These are phyloP conservation scores for Phoma sp. DNA, from an alignment of 2,329 filamentous ascomycete species.

Conservation along the genomic window DNA sequence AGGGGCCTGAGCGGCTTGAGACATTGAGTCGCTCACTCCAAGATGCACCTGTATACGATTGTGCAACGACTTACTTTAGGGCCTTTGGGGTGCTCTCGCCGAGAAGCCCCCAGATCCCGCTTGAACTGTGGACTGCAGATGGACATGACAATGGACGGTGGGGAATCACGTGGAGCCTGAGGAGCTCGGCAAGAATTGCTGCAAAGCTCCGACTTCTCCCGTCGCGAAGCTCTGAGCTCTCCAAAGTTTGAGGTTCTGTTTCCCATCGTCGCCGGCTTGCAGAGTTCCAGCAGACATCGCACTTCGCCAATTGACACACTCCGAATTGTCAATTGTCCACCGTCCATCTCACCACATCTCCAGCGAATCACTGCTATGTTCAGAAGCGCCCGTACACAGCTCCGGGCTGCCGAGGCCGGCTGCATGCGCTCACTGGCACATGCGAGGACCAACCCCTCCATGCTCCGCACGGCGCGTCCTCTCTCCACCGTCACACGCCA, in stretches of 20 bases:
- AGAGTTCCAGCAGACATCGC: slow-evolving; percentile 8
- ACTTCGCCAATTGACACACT: slow-evolving; percentile 16
- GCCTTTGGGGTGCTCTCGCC: not conserved
- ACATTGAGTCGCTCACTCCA: too few relatives aligned
- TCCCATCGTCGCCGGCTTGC: slow-evolving; percentile 3
- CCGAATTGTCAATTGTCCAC: not conserved
- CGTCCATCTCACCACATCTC: slow-evolving; percentile 3
- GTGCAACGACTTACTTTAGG: too few relatives aligned
- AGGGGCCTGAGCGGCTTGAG: too few relatives aligned
- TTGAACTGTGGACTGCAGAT: too few relatives aligned
- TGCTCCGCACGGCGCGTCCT: slow-evolving; percentile 30
- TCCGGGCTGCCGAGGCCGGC: slow-evolving; percentile 45
- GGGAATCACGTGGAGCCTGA: not conserved
- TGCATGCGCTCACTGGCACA: slow-evolving; percentile 43
- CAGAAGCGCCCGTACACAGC: slow-evolving; percentile 39
- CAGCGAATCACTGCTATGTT: slow-evolving; percentile 38
- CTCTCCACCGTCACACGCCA: slow-evolving; percentile 37
- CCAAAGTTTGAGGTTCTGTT: slow-evolving; percentile 9
- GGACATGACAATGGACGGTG: not conserved
- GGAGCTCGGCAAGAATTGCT: not conserved
- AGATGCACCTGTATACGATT: too few relatives aligned
- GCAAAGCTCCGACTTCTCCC: slow-evolving; percentile 9
- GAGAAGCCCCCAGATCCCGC: not conserved
- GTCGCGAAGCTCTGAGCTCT: slow-evolving; percentile 10
- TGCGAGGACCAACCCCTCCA: slow-evolving; percentile 43